Base-by-base conservation (phyloP, 164 flowering plant species). In the Berberis thunbergii region DNA sequence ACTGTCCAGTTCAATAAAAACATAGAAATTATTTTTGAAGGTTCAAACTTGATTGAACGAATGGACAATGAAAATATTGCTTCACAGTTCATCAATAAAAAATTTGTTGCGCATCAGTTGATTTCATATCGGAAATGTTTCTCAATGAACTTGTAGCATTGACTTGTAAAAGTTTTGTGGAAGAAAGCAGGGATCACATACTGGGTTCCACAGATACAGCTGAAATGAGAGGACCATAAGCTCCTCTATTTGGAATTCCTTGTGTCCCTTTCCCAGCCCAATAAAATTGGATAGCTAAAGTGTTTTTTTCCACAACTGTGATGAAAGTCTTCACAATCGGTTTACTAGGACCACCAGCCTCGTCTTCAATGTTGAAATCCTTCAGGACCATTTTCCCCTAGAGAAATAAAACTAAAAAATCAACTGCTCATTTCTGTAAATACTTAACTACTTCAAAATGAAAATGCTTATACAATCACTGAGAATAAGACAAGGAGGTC, bases 221-320 rank as follows among this genome's bases (percentile, higher is more conserved):
- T 41, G 97, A 91, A 71, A 91, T 81, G 6, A 86, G 84, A 72
- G 97, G 96, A 42, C 97, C 97, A 82, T 91, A 91, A 49, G 60
- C 53, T 76, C 93, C 93, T 81, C 93, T 74, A 2, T 10, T 7
- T 3, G 97, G 97, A 45, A 88, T 85, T 60, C 86, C 86, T 2
- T 86, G 85, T 53, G 96, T 85, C 59, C 97, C 97, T 75, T 72
- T 86, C 57, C 92, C 95, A 65, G 86, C 92, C 95, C 95, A 90
- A 65, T 84, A 77, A 5, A 90, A 77, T 53, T 81, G 92, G 57
- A 90, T 82, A 76, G 83, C 76, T 64, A 88, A 57, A 1, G 89
- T 84, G 71, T 86, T 62, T 57, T 74, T 76, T 13, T 79, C 73
- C 43, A 91, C 89, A 64, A 4, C 43, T 4, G 71, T 75, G n/a